phyloP scores from a whole-genome alignment of 2,329 filamentous ascomycete genomes.

The Apiospora aurea region DNA sequence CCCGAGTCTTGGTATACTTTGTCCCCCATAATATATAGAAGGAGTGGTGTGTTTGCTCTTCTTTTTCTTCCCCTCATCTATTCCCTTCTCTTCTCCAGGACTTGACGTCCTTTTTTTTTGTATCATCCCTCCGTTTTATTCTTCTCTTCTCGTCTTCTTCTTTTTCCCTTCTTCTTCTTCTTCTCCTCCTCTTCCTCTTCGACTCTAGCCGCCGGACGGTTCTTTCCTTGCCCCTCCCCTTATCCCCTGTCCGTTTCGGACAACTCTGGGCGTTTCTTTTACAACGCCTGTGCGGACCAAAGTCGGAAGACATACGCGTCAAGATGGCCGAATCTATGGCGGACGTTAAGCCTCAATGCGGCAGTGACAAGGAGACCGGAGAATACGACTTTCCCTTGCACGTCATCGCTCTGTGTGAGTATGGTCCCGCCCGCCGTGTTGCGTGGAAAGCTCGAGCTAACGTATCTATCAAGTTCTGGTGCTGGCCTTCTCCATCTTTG shows the following conservation, averaged over 20 bases:
- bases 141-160: conserved; percentile 30
- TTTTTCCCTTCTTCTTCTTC: conserved; percentile 32
- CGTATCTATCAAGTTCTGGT: conserved; percentile 47
- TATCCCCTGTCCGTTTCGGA: background rate
- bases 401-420: conserved; percentile 50
- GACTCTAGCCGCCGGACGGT: conserved; percentile 17
- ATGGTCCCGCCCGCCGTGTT: background rate
- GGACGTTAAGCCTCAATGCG: conserved; percentile 49
- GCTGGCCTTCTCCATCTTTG: conserved; percentile 48
- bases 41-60: conserved; percentile 9
- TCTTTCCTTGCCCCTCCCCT: background rate
- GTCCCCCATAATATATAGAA: conserved; percentile 11
- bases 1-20: conserved; percentile 1
- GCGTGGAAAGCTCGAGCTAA: conserved; percentile 25
- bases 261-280: background rate
- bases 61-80: background rate
- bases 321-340: conserved; percentile 39
- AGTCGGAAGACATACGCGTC: background rate
- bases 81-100: conserved; percentile 14
- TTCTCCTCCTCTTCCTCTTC: conserved; percentile 27
- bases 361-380: conserved; percentile 44
- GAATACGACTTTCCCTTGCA: conserved; percentile 53
- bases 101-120: conserved; percentile 18
- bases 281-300: background rate
- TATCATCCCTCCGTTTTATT: conserved; percentile 24